Percentiles rank a stretch among this genome's conserved stretches.
These are phyloP conservation scores for Cercospora berteroae DNA, from an alignment of 2,329 filamentous ascomycete genomes.

Conservation along the genomic window DNA sequence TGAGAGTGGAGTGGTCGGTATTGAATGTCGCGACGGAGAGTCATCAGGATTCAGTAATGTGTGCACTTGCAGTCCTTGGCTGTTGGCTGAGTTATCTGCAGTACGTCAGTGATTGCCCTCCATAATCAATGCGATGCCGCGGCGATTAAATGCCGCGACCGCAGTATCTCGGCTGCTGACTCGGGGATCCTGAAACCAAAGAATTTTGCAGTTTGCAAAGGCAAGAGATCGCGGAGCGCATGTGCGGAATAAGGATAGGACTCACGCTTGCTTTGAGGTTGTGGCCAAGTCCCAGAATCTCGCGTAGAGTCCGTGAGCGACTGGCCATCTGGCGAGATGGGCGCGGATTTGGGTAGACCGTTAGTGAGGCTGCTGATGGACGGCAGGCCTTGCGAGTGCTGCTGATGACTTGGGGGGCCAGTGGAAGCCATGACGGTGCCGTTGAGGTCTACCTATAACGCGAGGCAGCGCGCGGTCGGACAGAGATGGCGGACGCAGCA, in stretches of 20 bases:
- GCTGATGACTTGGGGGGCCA: slow-evolving; percentile 18
- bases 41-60: slow-evolving; percentile 53
- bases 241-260: slow-evolving; percentile 15
- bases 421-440: slow-evolving; percentile 30
- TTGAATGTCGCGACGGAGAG: slow-evolving; percentile 45
- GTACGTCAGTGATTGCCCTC: not conserved
- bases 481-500: slow-evolving; percentile 8
- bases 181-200: not conserved
- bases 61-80: slow-evolving; percentile 49
- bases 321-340: slow-evolving; percentile 35
- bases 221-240: slow-evolving; percentile 2
- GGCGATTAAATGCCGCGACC: slow-evolving; percentile 8
- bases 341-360: slow-evolving; percentile 34
- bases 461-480: not conserved
- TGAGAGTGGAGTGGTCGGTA: slow-evolving; percentile 46
- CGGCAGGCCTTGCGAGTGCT: slow-evolving; percentile 34
- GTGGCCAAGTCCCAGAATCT: slow-evolving; percentile 41
- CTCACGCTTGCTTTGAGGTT: slow-evolving; percentile 41
- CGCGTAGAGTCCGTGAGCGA: slow-evolving; percentile 35
- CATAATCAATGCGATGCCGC: not conserved
- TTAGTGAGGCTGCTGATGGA: slow-evolving; percentile 41
- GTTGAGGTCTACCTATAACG: not conserved
- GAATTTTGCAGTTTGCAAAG: not conserved
- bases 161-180: not conserved
- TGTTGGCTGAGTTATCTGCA: slow-evolving; percentile 43